Conservation (phyloP, 139 green algal genomes). For the Chlamydomonas eustigma region DNA sequence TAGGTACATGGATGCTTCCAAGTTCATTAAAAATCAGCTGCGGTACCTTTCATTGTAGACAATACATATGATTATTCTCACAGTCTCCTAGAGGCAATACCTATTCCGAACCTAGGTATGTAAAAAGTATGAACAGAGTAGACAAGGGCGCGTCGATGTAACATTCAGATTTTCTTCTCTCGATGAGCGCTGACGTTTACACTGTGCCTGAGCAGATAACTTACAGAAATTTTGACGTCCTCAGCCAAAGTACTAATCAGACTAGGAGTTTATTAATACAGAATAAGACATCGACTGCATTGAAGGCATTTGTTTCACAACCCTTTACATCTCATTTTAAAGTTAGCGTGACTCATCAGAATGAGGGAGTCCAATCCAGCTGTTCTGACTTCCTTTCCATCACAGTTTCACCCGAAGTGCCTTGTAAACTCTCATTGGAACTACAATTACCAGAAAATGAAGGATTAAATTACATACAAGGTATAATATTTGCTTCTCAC, state of each 20-base stretch:
- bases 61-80: too few species aligned
- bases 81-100: too few species aligned
- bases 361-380: background rate
- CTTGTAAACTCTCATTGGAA: background rate
- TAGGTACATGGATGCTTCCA: too few species aligned
- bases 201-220: background rate
- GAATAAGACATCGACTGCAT: background rate
- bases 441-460: background rate
- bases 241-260: background rate
- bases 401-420: background rate
- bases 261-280: background rate
- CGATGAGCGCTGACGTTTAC: background rate
- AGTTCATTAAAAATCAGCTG: too few species aligned
- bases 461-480: constrained; percentile 5
- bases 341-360: background rate
- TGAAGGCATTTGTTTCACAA: background rate
- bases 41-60: too few species aligned
- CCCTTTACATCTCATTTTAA: background rate
- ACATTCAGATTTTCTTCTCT: too few species aligned
- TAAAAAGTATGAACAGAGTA: too few species aligned
- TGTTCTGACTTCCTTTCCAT: background rate
- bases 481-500: too few species aligned
- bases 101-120: too few species aligned
- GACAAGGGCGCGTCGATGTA: too few species aligned
- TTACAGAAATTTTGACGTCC: constrained; percentile 1